These are phyloP conservation scores for Blastomyces gilchristii DNA, from an alignment of 2,329 filamentous ascomycete genomes.

Conservation along the genomic window DNA sequence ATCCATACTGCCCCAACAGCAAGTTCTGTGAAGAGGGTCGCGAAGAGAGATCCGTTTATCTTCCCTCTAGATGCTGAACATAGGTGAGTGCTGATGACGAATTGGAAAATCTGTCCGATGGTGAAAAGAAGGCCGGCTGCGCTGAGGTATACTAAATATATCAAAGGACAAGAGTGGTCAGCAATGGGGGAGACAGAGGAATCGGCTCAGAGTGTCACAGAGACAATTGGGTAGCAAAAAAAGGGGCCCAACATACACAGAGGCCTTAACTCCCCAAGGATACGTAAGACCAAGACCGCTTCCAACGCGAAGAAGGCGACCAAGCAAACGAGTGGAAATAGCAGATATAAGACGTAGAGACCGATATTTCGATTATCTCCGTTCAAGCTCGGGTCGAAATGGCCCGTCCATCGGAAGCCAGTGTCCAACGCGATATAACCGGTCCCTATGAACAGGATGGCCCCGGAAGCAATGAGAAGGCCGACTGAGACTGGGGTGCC, in stretches of 20 bases:
- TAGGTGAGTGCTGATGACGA: slow-evolving; percentile 81
- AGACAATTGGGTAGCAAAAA: not conserved
- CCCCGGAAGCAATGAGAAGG: slow-evolving; percentile 60
- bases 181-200: not conserved
- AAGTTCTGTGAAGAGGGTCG: slow-evolving; percentile 82
- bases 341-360: slow-evolving; percentile 88
- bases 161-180: not conserved
- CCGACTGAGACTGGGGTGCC: slow-evolving; percentile 76
- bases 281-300: slow-evolving; percentile 66
- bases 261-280: slow-evolving; percentile 82
- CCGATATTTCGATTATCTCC: slow-evolving; percentile 61
- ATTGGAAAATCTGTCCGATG: slow-evolving; percentile 91
- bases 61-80: slow-evolving; percentile 73
- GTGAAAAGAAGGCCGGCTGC: slow-evolving; percentile 72
- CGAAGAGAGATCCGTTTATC: slow-evolving; percentile 87
- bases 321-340: slow-evolving; percentile 81
- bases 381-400: slow-evolving; percentile 55
- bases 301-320: slow-evolving; percentile 79
- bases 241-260: slow-evolving; percentile 51
- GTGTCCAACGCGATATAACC: slow-evolving; percentile 95
- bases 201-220: not conserved
- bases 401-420: slow-evolving; percentile 71
- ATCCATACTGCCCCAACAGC: slow-evolving; percentile 77
- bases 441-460: slow-evolving; percentile 70
- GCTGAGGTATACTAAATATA: slow-evolving; percentile 55